Conservation (phyloP, 768 basidiomycete genomes). For the Naganishia onofrii region DNA sequence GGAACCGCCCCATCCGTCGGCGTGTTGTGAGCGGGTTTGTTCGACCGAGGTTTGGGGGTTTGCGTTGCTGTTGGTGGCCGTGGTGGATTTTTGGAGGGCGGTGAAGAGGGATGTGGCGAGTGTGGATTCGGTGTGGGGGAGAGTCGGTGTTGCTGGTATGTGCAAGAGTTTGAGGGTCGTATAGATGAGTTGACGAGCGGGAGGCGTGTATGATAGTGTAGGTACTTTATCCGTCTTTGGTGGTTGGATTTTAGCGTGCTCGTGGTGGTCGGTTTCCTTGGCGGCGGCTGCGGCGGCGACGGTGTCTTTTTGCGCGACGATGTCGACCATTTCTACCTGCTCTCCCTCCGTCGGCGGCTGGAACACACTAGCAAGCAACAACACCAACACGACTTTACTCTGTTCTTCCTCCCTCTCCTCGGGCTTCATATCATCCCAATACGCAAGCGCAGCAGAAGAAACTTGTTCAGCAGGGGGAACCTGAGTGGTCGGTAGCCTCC, state of each 20-base stretch:
- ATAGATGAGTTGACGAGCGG: constrained; percentile 38
- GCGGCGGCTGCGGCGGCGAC: not conserved
- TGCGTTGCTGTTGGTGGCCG: not conserved
- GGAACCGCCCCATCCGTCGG: constrained; percentile 54
- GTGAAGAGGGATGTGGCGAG: constrained; percentile 43
- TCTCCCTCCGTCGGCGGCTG: constrained; percentile 24
- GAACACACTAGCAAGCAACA: constrained; percentile 27
- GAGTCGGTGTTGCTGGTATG: constrained; percentile 30
- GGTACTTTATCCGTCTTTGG: constrained; percentile 37
- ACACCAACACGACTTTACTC: constrained; percentile 18
- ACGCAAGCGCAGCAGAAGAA: not conserved
- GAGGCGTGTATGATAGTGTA: constrained; percentile 43
- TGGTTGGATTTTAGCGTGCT: not conserved
- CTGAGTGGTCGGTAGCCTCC: not conserved
- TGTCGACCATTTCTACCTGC: constrained; percentile 6
- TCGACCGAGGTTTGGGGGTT: constrained; percentile 33
- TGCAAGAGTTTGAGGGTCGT: constrained; percentile 40
- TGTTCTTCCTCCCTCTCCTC: constrained; percentile 27
- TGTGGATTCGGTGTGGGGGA: constrained; percentile 41
- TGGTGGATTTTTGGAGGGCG: constrained; percentile 35
- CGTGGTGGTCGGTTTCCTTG: not conserved
- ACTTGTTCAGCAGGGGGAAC: constrained; percentile 8
- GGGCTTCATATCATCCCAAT: constrained; percentile 17
- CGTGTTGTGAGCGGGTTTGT: constrained; percentile 43
- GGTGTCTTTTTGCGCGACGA: not conserved